phyloP scores from a whole-genome alignment of 345 rosid species.

The Gossypioides kirkii region DNA sequence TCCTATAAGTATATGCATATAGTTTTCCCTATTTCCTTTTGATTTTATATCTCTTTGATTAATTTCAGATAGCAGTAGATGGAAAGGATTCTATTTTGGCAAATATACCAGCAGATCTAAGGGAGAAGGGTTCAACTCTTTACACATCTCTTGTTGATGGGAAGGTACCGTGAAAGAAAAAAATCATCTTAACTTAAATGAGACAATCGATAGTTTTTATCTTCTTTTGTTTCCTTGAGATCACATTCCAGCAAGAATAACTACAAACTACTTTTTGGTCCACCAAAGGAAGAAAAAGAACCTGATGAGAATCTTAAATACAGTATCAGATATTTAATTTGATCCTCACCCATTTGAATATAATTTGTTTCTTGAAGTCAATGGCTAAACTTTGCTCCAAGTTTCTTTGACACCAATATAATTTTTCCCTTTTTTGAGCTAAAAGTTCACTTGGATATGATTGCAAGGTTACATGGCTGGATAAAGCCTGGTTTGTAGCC shows the following conservation, averaged over 20 bases:
- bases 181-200: background rate
- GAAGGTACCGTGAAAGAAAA: conserved; percentile 18
- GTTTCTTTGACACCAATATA: background rate
- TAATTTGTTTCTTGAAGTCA: background rate
- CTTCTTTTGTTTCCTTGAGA: background rate
- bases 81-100: conserved; percentile 69
- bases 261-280: conserved; percentile 1
- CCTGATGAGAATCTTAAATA: background rate
- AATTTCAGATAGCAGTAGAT: conserved; percentile 62
- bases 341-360: background rate
- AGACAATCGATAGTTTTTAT: background rate
- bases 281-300: background rate
- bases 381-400: background rate
- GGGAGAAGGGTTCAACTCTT: conserved; percentile 59
- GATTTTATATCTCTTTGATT: background rate
- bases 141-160: conserved; percentile 70
- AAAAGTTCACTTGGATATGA: conserved; percentile 1
- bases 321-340: conserved; percentile 3
- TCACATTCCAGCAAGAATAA: background rate
- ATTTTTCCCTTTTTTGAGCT: background rate
- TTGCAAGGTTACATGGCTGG: background rate
- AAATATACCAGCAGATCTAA: conserved; percentile 67
- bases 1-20: background rate
- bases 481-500: background rate
- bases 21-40: background rate